These are phyloP conservation scores for Paratinospora sagittata DNA, from an alignment of 164 flowering plant genomes.

Conservation along the genomic window DNA sequence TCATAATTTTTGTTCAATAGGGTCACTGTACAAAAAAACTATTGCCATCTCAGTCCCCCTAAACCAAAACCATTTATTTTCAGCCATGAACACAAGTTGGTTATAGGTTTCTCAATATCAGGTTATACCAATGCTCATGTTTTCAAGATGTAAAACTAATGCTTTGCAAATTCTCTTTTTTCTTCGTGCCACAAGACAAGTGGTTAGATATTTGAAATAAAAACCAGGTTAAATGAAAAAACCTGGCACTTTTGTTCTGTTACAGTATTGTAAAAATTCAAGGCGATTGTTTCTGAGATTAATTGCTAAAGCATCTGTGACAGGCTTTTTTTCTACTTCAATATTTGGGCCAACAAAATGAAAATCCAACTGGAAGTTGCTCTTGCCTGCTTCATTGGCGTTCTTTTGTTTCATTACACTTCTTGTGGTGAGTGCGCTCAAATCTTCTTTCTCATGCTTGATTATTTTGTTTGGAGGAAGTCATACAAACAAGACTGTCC, in stretches of 20 bases:
- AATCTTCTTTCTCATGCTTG: not conserved
- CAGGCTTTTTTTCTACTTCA: slow-evolving; percentile 6
- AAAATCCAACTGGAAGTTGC: slow-evolving; percentile 31
- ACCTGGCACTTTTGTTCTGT: not conserved
- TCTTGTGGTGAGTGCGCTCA: slow-evolving; percentile 48
- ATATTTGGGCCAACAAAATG: slow-evolving; percentile 33
- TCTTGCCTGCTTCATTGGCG: slow-evolving; percentile 30
- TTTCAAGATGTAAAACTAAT: not conserved
- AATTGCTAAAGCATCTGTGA: slow-evolving; percentile 2
- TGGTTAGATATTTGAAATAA: not conserved
- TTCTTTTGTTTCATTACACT: slow-evolving; percentile 37
- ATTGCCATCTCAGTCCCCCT: not conserved
- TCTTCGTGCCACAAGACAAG: not conserved
- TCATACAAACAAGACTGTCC: not conserved
- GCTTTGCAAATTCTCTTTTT: not conserved
- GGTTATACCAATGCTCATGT: no score
- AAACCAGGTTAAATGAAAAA: not conserved
- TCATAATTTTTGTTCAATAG: not conserved
- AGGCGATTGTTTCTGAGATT: not conserved
- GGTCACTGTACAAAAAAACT: not conserved
- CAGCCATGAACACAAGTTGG: not conserved
- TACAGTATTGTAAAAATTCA: not conserved
- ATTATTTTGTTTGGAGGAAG: not conserved
- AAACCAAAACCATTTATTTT: not conserved
- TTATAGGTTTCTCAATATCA: no score